Percentiles rank a stretch among this genome's conserved stretches.
These are phyloP conservation scores for Moringa oleifera DNA, from an alignment of 345 rosid species.

Conservation along the genomic window DNA sequence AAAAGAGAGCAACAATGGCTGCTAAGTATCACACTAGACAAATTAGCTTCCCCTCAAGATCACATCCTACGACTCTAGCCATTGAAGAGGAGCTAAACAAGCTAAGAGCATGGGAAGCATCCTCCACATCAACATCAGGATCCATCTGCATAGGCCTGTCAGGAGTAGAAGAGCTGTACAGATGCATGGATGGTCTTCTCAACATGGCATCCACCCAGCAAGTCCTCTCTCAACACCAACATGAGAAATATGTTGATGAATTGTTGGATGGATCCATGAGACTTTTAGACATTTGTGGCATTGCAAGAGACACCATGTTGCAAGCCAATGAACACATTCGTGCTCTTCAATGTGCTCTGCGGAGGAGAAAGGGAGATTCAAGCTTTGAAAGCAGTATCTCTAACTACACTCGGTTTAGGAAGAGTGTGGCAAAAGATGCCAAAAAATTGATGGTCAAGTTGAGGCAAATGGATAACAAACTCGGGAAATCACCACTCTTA, in stretches of 20 bases:
- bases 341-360: slow-evolving; percentile 42
- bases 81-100: slow-evolving; percentile 43
- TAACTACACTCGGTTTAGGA: slow-evolving; percentile 50
- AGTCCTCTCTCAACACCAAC: slow-evolving; percentile 10
- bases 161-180: slow-evolving; percentile 43
- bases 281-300: slow-evolving; percentile 40
- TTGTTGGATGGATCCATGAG: slow-evolving; percentile 34
- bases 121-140: slow-evolving; percentile 17
- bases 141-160: slow-evolving; percentile 21
- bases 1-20: slow-evolving; percentile 25
- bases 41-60: slow-evolving; percentile 54
- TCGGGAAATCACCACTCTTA: slow-evolving; percentile 19
- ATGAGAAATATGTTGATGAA: slow-evolving; percentile 27
- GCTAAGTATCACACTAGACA: slow-evolving; percentile 43
- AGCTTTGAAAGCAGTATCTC: slow-evolving; percentile 28
- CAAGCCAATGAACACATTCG: slow-evolving; percentile 32
- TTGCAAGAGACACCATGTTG: slow-evolving; percentile 28
- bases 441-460: slow-evolving; percentile 37
- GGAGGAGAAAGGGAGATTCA: slow-evolving; percentile 31
- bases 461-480: slow-evolving; percentile 31
- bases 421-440: slow-evolving; percentile 36
- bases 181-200: slow-evolving; percentile 27
- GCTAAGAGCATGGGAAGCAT: slow-evolving; percentile 26
- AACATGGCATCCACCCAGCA: slow-evolving; percentile 24
- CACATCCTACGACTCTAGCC: slow-evolving; percentile 32